Base-by-base conservation (phyloP, 2,329 filamentous ascomycete genomes). In the Cercospora nicotianae region DNA sequence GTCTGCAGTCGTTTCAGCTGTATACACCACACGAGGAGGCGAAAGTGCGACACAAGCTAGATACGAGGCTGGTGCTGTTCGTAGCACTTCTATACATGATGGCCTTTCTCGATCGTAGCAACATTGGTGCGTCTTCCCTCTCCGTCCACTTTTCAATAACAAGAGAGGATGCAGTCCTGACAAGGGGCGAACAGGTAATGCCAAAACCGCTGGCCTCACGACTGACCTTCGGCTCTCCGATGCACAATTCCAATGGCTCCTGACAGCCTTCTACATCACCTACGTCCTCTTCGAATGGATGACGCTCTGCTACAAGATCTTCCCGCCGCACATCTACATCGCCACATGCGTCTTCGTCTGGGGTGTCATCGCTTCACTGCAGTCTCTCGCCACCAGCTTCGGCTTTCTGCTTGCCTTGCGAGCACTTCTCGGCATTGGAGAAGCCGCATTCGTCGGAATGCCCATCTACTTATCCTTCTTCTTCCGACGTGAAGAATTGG, bases 81-180 rank as follows among this genome's bases (percentile, higher is more conserved):
- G 85, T 97, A 70, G 91, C 92, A 10, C 78, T 94, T 67, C 84
- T 97, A 12, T 97, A 95, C 77, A 86, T 96, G 83, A 83, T 97
- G 69, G 91, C 89, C 70, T 97, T 96, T 77, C 80, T 97, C 72
- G 93, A 97, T 79, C 86, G 93, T 72, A 94, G 91, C 18, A 96
- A 92, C 93, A 82, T 64, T n/a, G 66, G 68, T 60, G 28, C 18
- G 61, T 65, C 42, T 36, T n/a, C 60, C 16, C 16, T 65, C 53
- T 64, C 72, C 31, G 36, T 65, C 33, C 60, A n/a, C 39, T 23
- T 9, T 13, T 3, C 4, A 26, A 16, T 18, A 1, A 53, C 23
- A 20, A 26, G 23, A 26, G 13, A 10, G 8, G 7, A 33, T 12
- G 31, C 31, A 16, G 16, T 33, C 51, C 48, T 55, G 48, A 55